Evolutionary conservation across 192 early-diverging fungal genomes (phyloP), one percentile per base, ranked within the genome.

Genomic region (Umbelopsis sp.): DNA sequence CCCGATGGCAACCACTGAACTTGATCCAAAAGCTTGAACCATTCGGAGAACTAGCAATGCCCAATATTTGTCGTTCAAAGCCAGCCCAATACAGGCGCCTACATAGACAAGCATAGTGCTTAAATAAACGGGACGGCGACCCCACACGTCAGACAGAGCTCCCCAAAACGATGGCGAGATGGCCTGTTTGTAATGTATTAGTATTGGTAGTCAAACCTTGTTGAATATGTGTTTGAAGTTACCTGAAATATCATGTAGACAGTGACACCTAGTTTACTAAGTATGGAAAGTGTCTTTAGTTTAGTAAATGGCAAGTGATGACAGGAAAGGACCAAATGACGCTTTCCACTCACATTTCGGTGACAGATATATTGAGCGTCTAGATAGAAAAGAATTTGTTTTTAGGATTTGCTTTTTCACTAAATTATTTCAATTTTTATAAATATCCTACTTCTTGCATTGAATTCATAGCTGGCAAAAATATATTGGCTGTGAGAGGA

Each of bases 151-250:
- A 5, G 79, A 66, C 7, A 73, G 16, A 20, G 48, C 49, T 18
- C 75, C 71, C 79, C 79, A 81, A 11, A 74, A 48, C 30, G 76
- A 70, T 4, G 79, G 79, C 1, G 71, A 49, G 41, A 81, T 58
- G 13, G 68, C 79, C 69, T 74, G 27, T 30, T 30, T 11, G 22
- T 55, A 6, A 16, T 11, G 8, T 27, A 30, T 30, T 30, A 30
- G 27, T 30, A 30, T 30, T 3, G 27, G 3, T 30, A 30, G 27
- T 30, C 27, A 30, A 30, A 30, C 27, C 1, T 55, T 25, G 27
- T 55, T 11, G 5, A 27, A 1, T 13, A 9, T 55, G 27, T 8
- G 12, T 27, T 25, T 22, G 33, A 47, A 22, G 52, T 20, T 45
- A 52, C 77, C 68, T 70, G 67, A 46, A 73, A 73, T 11, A 81